phyloP scores from a whole-genome alignment of 1,284 basidiomycete genomes.

The Ustilago loliicola region DNA sequence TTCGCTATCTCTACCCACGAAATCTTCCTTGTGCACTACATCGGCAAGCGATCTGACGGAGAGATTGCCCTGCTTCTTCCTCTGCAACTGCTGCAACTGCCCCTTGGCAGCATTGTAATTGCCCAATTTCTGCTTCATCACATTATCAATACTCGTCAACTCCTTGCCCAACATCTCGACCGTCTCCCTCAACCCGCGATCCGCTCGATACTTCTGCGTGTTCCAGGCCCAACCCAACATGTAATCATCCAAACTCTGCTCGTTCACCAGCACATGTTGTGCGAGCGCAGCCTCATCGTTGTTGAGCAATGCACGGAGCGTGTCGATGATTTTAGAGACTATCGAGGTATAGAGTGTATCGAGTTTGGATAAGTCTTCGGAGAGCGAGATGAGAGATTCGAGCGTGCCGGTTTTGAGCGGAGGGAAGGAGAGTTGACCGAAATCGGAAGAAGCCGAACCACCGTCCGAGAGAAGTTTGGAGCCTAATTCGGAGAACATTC shows the following conservation, averaged over 20 bases:
- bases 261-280: conserved; percentile 87
- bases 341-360: conserved; percentile 88
- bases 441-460: conserved; percentile 51
- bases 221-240: conserved; percentile 82
- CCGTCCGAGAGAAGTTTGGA: conserved; percentile 70
- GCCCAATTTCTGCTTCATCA: conserved; percentile 80
- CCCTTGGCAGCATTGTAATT: conserved; percentile 96
- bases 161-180: conserved; percentile 83
- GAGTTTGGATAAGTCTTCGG: conserved; percentile 91
- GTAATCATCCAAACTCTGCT: conserved; percentile 84
- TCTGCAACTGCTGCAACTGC: conserved; percentile 89
- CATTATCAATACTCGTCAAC: conserved; percentile 71
- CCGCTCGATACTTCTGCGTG: conserved; percentile 84
- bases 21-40: conserved; percentile 84
- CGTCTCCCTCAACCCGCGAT: conserved; percentile 83
- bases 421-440: conserved; percentile 63
- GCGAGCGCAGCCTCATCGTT: conserved; percentile 86
- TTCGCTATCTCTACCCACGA: conserved; percentile 84
- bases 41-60: conserved; percentile 88
- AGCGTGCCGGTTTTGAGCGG: conserved; percentile 85
- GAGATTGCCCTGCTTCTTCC: conserved; percentile 96
- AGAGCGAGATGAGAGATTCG: conserved; percentile 87
- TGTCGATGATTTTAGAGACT: conserved; percentile 94
- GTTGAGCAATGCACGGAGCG: conserved; percentile 88
- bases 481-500: conserved; percentile 72